Evolutionary conservation across 805 yeast genomes (phyloP), one percentile per base, ranked within the genome.

Genomic region (Candida boleticola): DNA sequence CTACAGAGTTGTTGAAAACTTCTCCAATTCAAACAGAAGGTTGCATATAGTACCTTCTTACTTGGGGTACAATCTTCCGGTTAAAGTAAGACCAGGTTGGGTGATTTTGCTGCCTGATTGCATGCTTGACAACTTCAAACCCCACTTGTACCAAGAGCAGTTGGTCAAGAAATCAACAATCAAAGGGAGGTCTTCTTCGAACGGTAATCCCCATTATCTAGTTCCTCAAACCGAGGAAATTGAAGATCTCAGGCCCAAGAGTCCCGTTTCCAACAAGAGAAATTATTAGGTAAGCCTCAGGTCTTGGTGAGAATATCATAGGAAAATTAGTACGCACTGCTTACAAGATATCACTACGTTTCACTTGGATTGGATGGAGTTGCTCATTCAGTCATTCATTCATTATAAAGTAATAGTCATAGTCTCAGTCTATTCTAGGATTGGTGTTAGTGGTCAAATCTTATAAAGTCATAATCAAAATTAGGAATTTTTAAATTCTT

Each of bases 91-190:
- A 55, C 82, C 80, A 7, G 98, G 98, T 4, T 90, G 98, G 98
- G 93, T 88, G 3, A 77, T 89, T 7, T 70, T 87, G 74, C 76
- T 89, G 52, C 97, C 97, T 0, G 96, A 89, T 62, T 79, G 85
- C 3, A 61, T 88, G 50, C 55, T 88, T 23, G 79, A 87, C 57
- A 88, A 87, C 56, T 87, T 90, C 45, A 52, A 57, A 36, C 66
- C 70, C 0, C 40, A 33, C 4, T 50, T 50, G 22, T 69, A 66
- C 50, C 60, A 56, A 37, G 48, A 56, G 37, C 68, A 67, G 32
- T 45, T 70, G 29, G 50, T 55, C 39, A 39, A 55, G 5, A 65
- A 60, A 47, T 67, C 73, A 4, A 29, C 54, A 42, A 49, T 68
- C 17, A 59, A 59, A 36, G 45, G 47, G n/a, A 14, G 37, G 18